Percentiles rank a stretch among this genome's conserved stretches.
These are phyloP conservation scores for Lachnellula occidentalis DNA, from an alignment of 2,329 filamentous ascomycete genomes.

Conservation along the genomic window DNA sequence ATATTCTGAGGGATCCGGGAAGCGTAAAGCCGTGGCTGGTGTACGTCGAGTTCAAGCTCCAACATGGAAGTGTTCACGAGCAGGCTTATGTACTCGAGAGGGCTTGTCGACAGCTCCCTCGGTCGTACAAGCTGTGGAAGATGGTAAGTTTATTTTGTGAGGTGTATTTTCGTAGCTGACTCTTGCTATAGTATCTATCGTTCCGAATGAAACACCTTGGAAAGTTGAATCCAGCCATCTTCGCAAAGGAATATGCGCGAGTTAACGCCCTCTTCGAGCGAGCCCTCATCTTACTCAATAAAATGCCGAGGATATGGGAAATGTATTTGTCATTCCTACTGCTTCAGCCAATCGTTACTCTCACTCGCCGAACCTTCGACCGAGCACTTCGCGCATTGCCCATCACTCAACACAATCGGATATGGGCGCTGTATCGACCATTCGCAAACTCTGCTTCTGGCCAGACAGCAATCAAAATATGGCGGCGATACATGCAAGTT, in stretches of 20 bases:
- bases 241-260: slow-evolving; percentile 78
- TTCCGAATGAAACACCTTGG: slow-evolving; percentile 77
- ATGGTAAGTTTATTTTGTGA: slow-evolving; percentile 49
- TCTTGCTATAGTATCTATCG: slow-evolving; percentile 66
- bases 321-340: slow-evolving; percentile 91
- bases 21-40: slow-evolving; percentile 92
- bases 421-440: slow-evolving; percentile 86
- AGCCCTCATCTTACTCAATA: slow-evolving; percentile 88
- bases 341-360: slow-evolving; percentile 85
- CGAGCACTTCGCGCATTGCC: slow-evolving; percentile 85
- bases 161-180: slow-evolving; percentile 12
- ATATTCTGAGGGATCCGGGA: slow-evolving; percentile 78
- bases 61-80: slow-evolving; percentile 78
- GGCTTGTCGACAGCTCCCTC: slow-evolving; percentile 80
- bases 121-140: slow-evolving; percentile 98
- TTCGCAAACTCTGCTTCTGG: slow-evolving; percentile 91
- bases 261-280: slow-evolving; percentile 93
- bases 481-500: slow-evolving; percentile 94
- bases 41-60: slow-evolving; percentile 86
- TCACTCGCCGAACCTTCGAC: slow-evolving; percentile 84
- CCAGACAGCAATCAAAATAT: slow-evolving; percentile 85
- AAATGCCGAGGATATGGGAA: slow-evolving; percentile 98
- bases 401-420: slow-evolving; percentile 89
- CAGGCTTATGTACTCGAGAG: slow-evolving; percentile 85
- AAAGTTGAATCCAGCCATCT: slow-evolving; percentile 76